Evolutionary conservation across 192 early-diverging fungal genomes (phyloP).

Genomic region (Geosiphon pyriformis): DNA sequence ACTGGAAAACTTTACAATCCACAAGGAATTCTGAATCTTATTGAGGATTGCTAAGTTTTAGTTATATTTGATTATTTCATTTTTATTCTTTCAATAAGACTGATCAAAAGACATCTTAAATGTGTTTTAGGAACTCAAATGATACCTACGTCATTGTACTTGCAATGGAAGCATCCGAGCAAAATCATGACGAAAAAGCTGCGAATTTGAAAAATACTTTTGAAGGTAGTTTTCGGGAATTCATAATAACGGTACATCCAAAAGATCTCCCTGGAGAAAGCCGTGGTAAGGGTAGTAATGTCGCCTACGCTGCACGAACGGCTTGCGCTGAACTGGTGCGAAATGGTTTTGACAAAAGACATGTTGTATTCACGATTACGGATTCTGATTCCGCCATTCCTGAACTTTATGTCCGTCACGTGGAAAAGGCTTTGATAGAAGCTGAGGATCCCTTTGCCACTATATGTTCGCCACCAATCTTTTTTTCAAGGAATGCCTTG

Average conservation of each 20-base stretch:
- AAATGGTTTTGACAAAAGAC: slow-evolving; percentile 40
- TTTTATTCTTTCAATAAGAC: too few species aligned
- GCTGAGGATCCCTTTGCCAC: slow-evolving; percentile 42
- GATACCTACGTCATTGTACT: slow-evolving; percentile 57
- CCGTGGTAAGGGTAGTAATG: slow-evolving; percentile 69
- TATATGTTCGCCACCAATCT: slow-evolving; percentile 44
- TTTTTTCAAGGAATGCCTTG: slow-evolving; percentile 56
- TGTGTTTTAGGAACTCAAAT: slow-evolving; percentile 38
- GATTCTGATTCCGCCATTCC: slow-evolving; percentile 72
- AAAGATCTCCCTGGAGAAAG: slow-evolving; percentile 58
- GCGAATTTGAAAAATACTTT: slow-evolving; percentile 48
- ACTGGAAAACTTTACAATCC: too few species aligned
- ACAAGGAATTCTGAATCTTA: too few species aligned
- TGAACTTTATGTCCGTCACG: slow-evolving; percentile 59
- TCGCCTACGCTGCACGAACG: slow-evolving; percentile 55
- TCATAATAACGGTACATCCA: slow-evolving; percentile 68
- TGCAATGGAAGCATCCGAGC: slow-evolving; percentile 71
- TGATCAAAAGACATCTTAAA: too few species aligned
- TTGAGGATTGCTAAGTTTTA: too few species aligned
- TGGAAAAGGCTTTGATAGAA: slow-evolving; percentile 34
- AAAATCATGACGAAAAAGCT: slow-evolving; percentile 52
- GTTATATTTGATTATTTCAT: too few species aligned
- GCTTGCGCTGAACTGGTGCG: slow-evolving; percentile 29
- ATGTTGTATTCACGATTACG: slow-evolving; percentile 63
- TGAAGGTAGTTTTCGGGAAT: slow-evolving; percentile 55